These are phyloP conservation scores for Gentiana macrophylla DNA, from an alignment of 257 asterid species.

Conservation along the genomic window DNA sequence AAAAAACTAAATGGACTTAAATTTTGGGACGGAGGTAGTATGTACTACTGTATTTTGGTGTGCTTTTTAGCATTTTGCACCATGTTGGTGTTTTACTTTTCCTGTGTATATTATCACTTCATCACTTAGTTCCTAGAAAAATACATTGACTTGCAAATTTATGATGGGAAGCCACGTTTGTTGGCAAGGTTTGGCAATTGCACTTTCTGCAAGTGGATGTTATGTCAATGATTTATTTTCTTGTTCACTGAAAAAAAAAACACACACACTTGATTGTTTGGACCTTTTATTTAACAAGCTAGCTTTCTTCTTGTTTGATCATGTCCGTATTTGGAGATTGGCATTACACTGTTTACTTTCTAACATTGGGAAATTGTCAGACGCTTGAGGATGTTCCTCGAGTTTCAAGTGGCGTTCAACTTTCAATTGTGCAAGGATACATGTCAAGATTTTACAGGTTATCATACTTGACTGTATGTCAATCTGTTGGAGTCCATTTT, in stretches of 20 bases:
- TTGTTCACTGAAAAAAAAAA: not conserved
- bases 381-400: slow-evolving; percentile 92
- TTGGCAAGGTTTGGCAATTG: not conserved
- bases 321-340: not conserved
- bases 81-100: not conserved
- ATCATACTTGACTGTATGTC: slow-evolving; percentile 11
- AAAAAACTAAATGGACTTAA: too few relatives aligned
- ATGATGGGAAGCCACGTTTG: not conserved
- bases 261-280: not conserved
- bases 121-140: not conserved
- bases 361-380: slow-evolving; percentile 28
- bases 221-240: not conserved
- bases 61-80: not conserved
- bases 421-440: slow-evolving; percentile 93
- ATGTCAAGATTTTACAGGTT: slow-evolving; percentile 95
- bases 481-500: slow-evolving; percentile 11
- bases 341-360: not conserved
- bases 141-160: too few relatives aligned
- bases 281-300: not conserved
- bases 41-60: not conserved
- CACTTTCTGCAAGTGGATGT: not conserved
- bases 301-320: not conserved
- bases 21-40: too few relatives aligned
- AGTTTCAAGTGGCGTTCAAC: slow-evolving; percentile 72
- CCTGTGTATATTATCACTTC: not conserved